Evolutionary conservation across 2,329 filamentous ascomycete genomes (phyloP), one percentile per base, ranked within the genome.

Genomic region (Arthrinium phaeospermum): DNA sequence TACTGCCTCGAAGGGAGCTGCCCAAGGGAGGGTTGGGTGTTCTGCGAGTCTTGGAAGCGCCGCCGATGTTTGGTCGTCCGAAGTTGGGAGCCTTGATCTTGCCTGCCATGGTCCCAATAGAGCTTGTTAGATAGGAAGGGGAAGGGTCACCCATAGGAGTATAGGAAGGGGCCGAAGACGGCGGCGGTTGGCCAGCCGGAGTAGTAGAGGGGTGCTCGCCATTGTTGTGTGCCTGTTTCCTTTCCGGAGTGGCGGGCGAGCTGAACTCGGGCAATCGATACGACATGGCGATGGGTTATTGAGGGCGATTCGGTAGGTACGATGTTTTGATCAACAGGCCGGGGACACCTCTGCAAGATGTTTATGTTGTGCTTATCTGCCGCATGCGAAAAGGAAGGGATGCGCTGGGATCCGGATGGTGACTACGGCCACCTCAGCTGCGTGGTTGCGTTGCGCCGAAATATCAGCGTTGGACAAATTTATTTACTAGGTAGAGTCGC

Each of bases 101-200:
- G 46, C 51, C 69, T 44, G 80, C 80, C 76, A 82, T 81, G 61
- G 81, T 84, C 68, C 83, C 84, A 81, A 89, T 84, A 49, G 88
- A 89, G 80, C 87, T 89, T 71, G 87, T 86, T 49, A 90, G 80
- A 76, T 84, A 89, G 16, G 86, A 87, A 44, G 84, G 86, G 30
- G 88, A 87, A 0, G 88, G 88, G 22, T 88, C 87, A 71, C 89
- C 89, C 22, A 84, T 83, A 1, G 88, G 88, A 1, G 88, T 89
- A 80, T 89, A 90, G 61, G 87, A 89, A 5, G 85, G 85, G 12
- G 84, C 83, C 10, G 87, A 87, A 41, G 88, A 87, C 0, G 85
- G 75, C 67, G 79, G 85, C 13, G 87, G 86, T 41, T 85, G 85
- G 0, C 85, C 88, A 24, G 85, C 85, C 6, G 88, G 88, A 1